Evolutionary conservation across 2,329 filamentous ascomycete species (phyloP), one percentile per base, ranked within the genome.

Genomic region (Blastomyces parvus): DNA sequence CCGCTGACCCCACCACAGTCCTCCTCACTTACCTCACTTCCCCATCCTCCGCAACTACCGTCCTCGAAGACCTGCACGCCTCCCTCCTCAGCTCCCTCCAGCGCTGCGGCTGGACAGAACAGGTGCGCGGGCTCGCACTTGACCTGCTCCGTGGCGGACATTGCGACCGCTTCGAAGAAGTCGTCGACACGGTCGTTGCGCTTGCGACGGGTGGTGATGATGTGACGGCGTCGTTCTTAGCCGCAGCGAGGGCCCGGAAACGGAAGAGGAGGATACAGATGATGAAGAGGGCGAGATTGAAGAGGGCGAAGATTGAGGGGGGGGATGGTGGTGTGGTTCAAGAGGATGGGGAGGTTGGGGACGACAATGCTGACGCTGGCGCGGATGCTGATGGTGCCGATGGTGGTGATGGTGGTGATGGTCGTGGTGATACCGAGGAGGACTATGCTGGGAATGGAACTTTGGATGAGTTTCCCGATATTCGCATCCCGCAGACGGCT

Each of bases 31-130:
- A 72, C 72, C 65, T 72, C 73, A 66, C 74, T 79, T 63, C 74
- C 74, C 61, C 73, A 25, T 30, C 57, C 22, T 42, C 55, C 17
- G 71, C 74, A 65, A 76, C 77, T 42, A 75, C 77, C 69, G 79
- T 81, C 62, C 81, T 86, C 67, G 78, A 80, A 69, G 80, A 81
- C 69, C 82, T 87, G 53, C 83, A 86, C 69, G 69, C 75, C 46
- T 78, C 79, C 1, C 77, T 87, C 33, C 77, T 81, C 64, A 79
- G 83, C 69, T 79, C 80, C 27, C 78, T 86, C 13, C 80, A 84
- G 68, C 78, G 82, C 61, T 74, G 77, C n/a, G 84, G 84, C 67
- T 87, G 84, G 84, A 81, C 82, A 52, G 79, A 83, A 68, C 77
- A 78, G 36, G 77, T 87, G 64, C 80, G 80, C 63, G 76, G 75